phyloP scores from a whole-genome alignment of 2,329 filamentous ascomycete genomes.

The Diaporthe nobilis region DNA sequence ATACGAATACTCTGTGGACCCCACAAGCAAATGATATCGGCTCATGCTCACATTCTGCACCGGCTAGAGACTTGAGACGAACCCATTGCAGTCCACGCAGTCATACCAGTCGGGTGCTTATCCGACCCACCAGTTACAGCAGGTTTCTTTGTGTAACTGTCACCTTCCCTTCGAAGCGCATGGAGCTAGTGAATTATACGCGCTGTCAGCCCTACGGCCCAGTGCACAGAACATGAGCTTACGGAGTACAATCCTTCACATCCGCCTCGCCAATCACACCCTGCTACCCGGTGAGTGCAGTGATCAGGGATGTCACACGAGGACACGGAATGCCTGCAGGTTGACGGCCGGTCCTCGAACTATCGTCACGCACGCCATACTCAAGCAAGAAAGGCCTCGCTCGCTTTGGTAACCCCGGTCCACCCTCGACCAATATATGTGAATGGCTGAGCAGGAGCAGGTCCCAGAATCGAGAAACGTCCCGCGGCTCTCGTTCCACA shows the following conservation, averaged over 20 bases:
- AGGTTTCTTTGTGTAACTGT: constrained; percentile 15
- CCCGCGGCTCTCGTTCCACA: constrained; percentile 12
- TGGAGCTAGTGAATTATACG: constrained; percentile 21
- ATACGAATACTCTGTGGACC: constrained; percentile 13
- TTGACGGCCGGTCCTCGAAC: constrained; percentile 11
- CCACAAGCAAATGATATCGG: constrained; percentile 6
- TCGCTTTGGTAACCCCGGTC: constrained; percentile 6
- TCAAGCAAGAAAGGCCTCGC: constrained; percentile 5
- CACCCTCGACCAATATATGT: constrained; percentile 14
- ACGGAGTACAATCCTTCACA: constrained; percentile 31
- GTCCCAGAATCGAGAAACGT: neutral
- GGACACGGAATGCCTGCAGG: constrained; percentile 22
- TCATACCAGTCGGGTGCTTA: constrained; percentile 3
- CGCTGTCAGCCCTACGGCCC: constrained; percentile 37
- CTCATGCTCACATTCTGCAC: neutral
- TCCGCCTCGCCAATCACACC: constrained; percentile 27
- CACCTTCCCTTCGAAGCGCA: neutral
- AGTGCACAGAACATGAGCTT: constrained; percentile 32
- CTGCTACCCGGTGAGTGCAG: constrained; percentile 16
- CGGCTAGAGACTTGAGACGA: neutral
- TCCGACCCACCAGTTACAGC: constrained; percentile 20
- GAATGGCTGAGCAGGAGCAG: constrained; percentile 25
- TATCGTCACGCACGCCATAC: constrained; percentile 20
- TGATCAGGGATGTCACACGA: neutral
- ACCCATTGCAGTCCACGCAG: neutral